Percentiles rank a stretch among this genome's conserved stretches.
These are phyloP conservation scores for Pseudopithomyces chartarum DNA, from an alignment of 2,329 filamentous ascomycete genomes.

Conservation along the genomic window DNA sequence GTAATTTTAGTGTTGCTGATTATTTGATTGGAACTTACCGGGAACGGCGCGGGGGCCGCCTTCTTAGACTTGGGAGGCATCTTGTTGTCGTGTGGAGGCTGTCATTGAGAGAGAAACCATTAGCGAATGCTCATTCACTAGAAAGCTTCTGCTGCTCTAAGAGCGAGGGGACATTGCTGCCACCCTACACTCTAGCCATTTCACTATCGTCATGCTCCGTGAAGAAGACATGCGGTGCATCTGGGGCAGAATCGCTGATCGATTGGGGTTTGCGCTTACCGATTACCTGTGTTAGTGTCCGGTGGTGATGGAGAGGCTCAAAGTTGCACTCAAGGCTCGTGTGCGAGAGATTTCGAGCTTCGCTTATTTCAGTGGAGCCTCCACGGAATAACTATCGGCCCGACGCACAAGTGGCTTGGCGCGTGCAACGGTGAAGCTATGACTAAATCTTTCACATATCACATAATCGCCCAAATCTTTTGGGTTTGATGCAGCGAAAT, in stretches of 20 bases:
- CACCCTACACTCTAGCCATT: constrained; percentile 46
- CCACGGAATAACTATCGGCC: constrained; percentile 2
- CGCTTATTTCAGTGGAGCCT: constrained; percentile 21
- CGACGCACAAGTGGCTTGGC: neutral
- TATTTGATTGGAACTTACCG: constrained; percentile 40
- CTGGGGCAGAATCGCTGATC: constrained; percentile 35
- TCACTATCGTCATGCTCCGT: constrained; percentile 38
- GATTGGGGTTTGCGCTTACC: constrained; percentile 42
- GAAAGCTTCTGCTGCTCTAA: constrained; percentile 53
- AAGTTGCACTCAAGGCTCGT: constrained; percentile 14
- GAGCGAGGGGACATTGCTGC: constrained; percentile 44
- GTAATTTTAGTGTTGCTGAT: too few species aligned
- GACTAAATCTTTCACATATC: constrained; percentile 2
- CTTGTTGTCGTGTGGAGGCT: constrained; percentile 71
- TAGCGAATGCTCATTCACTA: constrained; percentile 81
- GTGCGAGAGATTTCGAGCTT: constrained; percentile 16
- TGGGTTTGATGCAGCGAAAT: neutral
- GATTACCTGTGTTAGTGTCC: constrained; percentile 35
- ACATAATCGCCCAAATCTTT: neutral
- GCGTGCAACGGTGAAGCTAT: constrained; percentile 13
- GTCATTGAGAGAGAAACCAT: constrained; percentile 99
- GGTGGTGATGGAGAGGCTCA: constrained; percentile 30
- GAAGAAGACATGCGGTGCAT: constrained; percentile 37
- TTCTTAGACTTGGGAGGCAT: constrained; percentile 90
- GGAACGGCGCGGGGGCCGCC: constrained; percentile 82